Evolutionary conservation across 2,329 filamentous ascomycete genomes (phyloP), one percentile per base, ranked within the genome.

Genomic region (Graphium sp.): DNA sequence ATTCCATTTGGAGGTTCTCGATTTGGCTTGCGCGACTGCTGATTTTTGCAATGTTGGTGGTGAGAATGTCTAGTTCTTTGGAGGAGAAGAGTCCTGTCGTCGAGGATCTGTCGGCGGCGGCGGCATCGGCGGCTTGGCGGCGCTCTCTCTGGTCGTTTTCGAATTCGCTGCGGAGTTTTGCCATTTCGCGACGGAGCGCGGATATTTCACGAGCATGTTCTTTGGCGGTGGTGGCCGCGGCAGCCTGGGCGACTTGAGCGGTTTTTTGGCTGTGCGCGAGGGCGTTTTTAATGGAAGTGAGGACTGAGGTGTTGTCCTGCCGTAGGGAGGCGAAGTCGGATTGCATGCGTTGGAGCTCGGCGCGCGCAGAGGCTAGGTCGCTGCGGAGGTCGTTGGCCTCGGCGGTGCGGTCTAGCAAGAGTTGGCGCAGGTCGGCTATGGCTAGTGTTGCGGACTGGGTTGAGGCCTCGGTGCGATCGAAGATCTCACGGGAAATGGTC

Each of bases 1-100:
- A 44, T 32, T 57, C 54, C 51, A 56, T 58, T 36, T 53, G 49
- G 14, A 57, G 37, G 6, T 42, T 46, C 29, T 57, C 52, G 7
- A 57, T 43, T 28, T 53, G 48, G 30, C 42, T 53, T 14, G 52
- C 49, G 20, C 46, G 44, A 34, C 46, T 44, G 10, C 48, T 44
- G 16, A 56, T 49, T 31, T 48, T 54, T 20, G 50, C 44, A 17
- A 56, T 49, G 31, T 40, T 54, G 30, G 35, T 48, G 2, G 50
- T 46, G 18, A 57, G 43, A 7, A 57, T 53, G 26, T 57, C 53
- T 7, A 58, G 40, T 22, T 55, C 52, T 25, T 39, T 43, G 5
- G 44, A 35, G 8, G 41, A 42, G 16, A 49, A 44, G n/a, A n/a
- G n/a, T n/a, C n/a, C n/a, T n/a, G n/a, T n/a, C n/a, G n/a, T n/a